phyloP scores from a whole-genome alignment of 164 flowering plant species.

The Aristolochia fimbriata region DNA sequence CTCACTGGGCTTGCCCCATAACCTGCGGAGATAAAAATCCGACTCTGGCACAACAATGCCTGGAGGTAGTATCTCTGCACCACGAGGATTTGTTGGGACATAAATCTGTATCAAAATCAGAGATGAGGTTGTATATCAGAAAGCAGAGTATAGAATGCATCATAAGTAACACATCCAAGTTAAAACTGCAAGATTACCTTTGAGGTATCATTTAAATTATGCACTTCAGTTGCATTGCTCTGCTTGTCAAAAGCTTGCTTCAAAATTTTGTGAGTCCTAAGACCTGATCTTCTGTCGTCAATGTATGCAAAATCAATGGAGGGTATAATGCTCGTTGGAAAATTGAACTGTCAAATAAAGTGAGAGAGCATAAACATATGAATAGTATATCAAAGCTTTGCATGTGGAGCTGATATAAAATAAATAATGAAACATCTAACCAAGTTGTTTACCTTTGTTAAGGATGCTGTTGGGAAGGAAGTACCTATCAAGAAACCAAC shows the following conservation, averaged over 20 bases:
- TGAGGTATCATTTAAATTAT: slow-evolving; percentile 21
- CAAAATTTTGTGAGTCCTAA: slow-evolving; percentile 19
- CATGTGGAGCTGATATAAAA: no score
- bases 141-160: background rate
- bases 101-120: slow-evolving; percentile 45
- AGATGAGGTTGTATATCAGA: background rate
- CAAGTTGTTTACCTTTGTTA: slow-evolving; percentile 36
- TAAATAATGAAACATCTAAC: no score
- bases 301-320: slow-evolving; percentile 20
- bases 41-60: slow-evolving; percentile 66
- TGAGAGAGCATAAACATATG: background rate
- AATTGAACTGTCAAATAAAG: slow-evolving; percentile 32
- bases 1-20: slow-evolving; percentile 90
- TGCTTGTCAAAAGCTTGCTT: slow-evolving; percentile 16
- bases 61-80: slow-evolving; percentile 89
- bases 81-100: slow-evolving; percentile 85
- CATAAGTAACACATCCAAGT: background rate
- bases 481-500: slow-evolving; percentile 72
- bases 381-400: no score
- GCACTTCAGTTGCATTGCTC: slow-evolving; percentile 14
- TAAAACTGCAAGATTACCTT: slow-evolving; percentile 20
- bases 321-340: slow-evolving; percentile 34
- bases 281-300: slow-evolving; percentile 19
- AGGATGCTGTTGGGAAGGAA: slow-evolving; percentile 43
- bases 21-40: slow-evolving; percentile 67